phyloP scores from a whole-genome alignment of 169 alveolate genomes.

The Ophryocystis elektroscirrha region DNA sequence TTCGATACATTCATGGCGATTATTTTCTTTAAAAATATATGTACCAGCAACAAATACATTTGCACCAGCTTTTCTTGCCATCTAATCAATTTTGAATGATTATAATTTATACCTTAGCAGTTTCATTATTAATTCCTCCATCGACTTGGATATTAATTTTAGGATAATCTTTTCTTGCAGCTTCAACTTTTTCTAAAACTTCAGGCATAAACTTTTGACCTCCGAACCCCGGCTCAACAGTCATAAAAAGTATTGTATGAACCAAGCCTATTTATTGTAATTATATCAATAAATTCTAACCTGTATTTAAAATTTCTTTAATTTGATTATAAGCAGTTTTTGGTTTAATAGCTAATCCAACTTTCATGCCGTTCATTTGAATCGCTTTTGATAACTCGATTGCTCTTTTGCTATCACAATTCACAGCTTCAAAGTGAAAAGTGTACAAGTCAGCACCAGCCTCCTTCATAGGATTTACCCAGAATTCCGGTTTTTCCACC shows the following conservation, averaged over 20 bases:
- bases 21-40: too few species aligned
- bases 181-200: slow-evolving; percentile 52
- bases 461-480: slow-evolving; percentile 38
- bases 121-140: too few species aligned
- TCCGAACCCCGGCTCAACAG: slow-evolving; percentile 74
- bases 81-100: too few species aligned
- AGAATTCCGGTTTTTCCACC: slow-evolving; percentile 46
- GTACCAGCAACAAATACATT: too few species aligned
- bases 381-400: slow-evolving; percentile 1
- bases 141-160: too few species aligned
- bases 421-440: slow-evolving; percentile 50
- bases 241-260: slow-evolving; percentile 51
- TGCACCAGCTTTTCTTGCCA: too few species aligned
- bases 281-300: too few species aligned
- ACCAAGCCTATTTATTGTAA: too few species aligned
- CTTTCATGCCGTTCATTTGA: slow-evolving; percentile 27
- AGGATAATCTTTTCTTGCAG: too few species aligned
- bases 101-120: too few species aligned
- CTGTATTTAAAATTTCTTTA: slow-evolving; percentile 17
- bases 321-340: too few species aligned
- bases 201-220: slow-evolving; percentile 57
- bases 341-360: slow-evolving; percentile 50
- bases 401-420: slow-evolving; percentile 14
- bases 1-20: too few species aligned
- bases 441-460: slow-evolving; percentile 48